Evolutionary conservation across 495 filamentous ascomycete genomes (phyloP).

Genomic region (Friedmanniomyces endolithicus): DNA sequence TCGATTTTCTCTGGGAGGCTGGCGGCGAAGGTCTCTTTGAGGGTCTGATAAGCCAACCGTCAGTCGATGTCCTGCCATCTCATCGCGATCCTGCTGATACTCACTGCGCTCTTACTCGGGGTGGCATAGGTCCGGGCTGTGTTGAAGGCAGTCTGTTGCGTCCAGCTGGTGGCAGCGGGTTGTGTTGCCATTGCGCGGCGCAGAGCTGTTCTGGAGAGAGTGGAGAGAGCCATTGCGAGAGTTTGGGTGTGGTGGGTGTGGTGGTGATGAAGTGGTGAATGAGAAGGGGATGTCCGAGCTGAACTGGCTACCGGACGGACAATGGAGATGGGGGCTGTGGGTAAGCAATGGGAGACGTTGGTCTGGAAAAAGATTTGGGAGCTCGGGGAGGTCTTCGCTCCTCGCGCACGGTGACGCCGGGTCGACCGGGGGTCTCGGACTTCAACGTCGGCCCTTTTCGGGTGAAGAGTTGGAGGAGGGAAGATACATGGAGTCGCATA

Average conservation of each 20-base stretch:
- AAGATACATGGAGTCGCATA: no score
- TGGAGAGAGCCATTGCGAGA: constrained; percentile 12
- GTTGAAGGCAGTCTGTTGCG: constrained; percentile 11
- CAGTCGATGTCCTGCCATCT: neutral
- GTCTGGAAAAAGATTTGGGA: neutral
- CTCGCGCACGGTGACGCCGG: neutral
- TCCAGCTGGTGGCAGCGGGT: constrained; percentile 3
- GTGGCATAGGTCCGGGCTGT: constrained; percentile 18
- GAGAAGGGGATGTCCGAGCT: neutral
- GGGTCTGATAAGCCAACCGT: constrained; percentile 44
- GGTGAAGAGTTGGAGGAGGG: no score
- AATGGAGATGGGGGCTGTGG: constrained; percentile 1
- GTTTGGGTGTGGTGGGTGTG: neutral
- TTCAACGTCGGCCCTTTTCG: neutral
- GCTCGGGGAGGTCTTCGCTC: neutral
- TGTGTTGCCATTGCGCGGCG: constrained; percentile 11
- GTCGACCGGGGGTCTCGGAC: neutral
- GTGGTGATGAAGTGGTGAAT: neutral
- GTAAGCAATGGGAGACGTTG: neutral
- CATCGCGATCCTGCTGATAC: neutral
- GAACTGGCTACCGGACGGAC: neutral
- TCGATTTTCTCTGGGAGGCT: constrained; percentile 91
- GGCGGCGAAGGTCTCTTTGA: constrained; percentile 98
- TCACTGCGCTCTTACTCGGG: constrained; percentile 14
- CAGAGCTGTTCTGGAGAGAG: constrained; percentile 10